Percentiles rank a stretch among this genome's conserved stretches.
phyloP scores from a whole-genome alignment of 306 rosid genomes.

The Adenanthera pavonina region DNA sequence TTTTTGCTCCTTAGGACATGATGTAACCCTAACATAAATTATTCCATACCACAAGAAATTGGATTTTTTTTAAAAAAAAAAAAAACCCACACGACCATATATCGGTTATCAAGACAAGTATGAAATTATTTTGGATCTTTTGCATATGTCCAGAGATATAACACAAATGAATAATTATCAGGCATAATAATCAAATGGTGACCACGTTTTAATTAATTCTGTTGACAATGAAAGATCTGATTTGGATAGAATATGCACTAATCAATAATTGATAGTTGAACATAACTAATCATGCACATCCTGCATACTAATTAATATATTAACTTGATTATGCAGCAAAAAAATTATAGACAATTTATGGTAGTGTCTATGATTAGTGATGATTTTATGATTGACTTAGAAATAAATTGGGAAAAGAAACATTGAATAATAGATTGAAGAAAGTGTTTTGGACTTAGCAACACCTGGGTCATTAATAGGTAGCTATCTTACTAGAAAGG shows the following conservation, averaged over 20 bases:
- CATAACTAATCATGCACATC: not conserved
- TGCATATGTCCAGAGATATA: not conserved
- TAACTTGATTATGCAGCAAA: constrained; percentile 3
- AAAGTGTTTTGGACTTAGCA: constrained; percentile 45
- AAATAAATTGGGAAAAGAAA: constrained; percentile 45
- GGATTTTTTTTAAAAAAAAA: too few relatives aligned
- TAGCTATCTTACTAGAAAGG: constrained; percentile 23
- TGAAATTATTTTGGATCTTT: not conserved
- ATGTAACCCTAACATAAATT: too few relatives aligned
- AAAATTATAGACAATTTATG: constrained; percentile 30
- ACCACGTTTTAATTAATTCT: not conserved
- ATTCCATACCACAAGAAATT: too few relatives aligned
- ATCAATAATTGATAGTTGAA: constrained; percentile 40
- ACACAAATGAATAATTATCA: not conserved
- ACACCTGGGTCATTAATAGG: constrained; percentile 43
- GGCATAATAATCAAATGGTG: not conserved
- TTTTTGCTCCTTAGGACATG: too few relatives aligned
- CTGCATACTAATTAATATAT: not conserved
- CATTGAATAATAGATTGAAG: constrained; percentile 31
- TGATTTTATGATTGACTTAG: constrained; percentile 32
- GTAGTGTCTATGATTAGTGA: constrained; percentile 26
- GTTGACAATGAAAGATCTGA: constrained; percentile 12
- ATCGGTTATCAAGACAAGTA: not conserved
- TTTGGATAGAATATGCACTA: constrained; percentile 42
- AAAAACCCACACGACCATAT: not conserved